Conservation (phyloP, 257 asterid species). For the Penstemon newberryi region DNA sequence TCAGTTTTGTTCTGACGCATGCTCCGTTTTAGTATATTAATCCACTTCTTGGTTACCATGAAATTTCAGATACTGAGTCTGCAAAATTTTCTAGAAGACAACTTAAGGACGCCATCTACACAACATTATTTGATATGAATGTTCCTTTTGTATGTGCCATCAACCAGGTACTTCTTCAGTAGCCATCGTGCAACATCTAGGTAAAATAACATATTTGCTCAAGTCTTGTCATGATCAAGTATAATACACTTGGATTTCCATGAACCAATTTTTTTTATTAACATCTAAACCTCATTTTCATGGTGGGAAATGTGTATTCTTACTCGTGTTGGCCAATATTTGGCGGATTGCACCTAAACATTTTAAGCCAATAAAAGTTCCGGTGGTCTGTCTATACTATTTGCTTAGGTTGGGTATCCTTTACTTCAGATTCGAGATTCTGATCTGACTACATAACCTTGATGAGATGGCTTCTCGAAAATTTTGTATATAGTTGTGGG, state of each 20-base stretch:
- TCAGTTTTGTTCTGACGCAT: conserved; percentile 15
- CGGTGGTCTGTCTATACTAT: conserved; percentile 3
- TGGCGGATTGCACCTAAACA: conserved; percentile 9
- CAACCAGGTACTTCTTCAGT: conserved; percentile 66
- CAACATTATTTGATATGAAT: conserved; percentile 87
- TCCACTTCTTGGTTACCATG: conserved; percentile 20
- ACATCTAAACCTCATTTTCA: conserved; percentile 11
- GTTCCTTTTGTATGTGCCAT: conserved; percentile 97
- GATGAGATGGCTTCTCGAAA: conserved; percentile 23
- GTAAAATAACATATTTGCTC: neutral
- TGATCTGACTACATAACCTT: conserved; percentile 24
- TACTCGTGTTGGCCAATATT: conserved; percentile 4
- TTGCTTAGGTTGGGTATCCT: conserved; percentile 10
- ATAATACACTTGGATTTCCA: neutral
- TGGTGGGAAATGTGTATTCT: neutral
- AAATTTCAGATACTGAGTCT: conserved; percentile 65
- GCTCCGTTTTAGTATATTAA: conserved; percentile 8
- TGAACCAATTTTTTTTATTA: neutral
- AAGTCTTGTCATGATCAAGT: neutral
- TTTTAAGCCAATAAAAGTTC: conserved; percentile 1
- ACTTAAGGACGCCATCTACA: conserved; percentile 70
- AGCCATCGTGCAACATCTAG: conserved; percentile 1
- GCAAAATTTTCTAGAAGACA: conserved; percentile 78
- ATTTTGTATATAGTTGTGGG: neutral
- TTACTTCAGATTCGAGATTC: neutral